Percentiles rank a stretch among this genome's conserved stretches.
phyloP scores from a whole-genome alignment of 768 basidiomycete species.

The Fistulinella prunicolor region DNA sequence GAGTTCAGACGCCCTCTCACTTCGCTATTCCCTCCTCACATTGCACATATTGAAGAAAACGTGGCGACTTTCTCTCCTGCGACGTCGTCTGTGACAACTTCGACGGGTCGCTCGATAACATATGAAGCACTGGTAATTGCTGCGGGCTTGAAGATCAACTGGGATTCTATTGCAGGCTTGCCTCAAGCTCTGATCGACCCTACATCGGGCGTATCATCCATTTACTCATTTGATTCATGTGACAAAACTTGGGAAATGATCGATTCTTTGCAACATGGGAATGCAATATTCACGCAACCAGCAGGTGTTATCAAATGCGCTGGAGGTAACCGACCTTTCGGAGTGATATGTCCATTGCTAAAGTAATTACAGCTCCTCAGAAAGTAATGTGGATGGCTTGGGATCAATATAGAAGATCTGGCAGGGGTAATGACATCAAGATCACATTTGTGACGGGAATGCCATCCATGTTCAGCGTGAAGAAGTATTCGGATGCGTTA shows the following conservation, averaged over 20 bases:
- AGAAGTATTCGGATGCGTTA: constrained; percentile 91
- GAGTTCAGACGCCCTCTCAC: constrained; percentile 63
- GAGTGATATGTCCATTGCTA: constrained; percentile 1
- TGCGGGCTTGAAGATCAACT: constrained; percentile 85
- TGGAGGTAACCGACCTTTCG: constrained; percentile 51
- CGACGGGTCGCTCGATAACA: constrained; percentile 61
- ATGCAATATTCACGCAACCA: constrained; percentile 94
- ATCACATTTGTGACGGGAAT: constrained; percentile 85
- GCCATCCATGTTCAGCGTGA: constrained; percentile 96
- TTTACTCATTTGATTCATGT: constrained; percentile 87
- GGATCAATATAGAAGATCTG: constrained; percentile 70
- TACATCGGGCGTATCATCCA: constrained; percentile 80
- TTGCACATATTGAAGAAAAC: constrained; percentile 67
- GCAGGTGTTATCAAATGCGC: constrained; percentile 92
- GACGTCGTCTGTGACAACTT: constrained; percentile 69
- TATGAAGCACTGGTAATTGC: constrained; percentile 92
- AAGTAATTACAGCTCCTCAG: constrained; percentile 59
- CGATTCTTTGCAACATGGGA: constrained; percentile 68
- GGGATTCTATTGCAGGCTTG: constrained; percentile 70
- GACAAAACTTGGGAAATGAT: constrained; percentile 89
- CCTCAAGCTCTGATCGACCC: constrained; percentile 74
- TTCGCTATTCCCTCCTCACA: constrained; percentile 70
- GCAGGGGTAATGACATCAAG: constrained; percentile 53
- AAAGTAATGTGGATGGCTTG: constrained; percentile 98
- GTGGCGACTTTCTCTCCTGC: constrained; percentile 74